Percentiles rank a stretch among this genome's conserved stretches.
phyloP scores from a whole-genome alignment of 2,329 filamentous ascomycete species.

The Chalaropsis ovoidea region DNA sequence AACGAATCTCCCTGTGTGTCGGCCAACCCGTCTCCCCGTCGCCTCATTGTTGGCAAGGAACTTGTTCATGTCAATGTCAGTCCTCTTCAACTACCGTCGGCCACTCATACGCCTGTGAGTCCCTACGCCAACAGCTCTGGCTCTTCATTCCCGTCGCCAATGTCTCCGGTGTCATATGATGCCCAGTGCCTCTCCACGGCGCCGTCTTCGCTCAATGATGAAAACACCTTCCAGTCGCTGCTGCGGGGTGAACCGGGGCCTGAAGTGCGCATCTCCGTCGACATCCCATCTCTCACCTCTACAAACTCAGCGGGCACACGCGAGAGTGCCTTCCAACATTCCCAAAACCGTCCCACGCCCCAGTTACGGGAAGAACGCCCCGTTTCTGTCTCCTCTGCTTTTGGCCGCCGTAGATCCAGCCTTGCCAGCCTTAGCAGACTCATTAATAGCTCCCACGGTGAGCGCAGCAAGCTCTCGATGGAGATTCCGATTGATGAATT shows the following conservation, averaged over 20 bases:
- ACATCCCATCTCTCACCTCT: conserved; percentile 63
- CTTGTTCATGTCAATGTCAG: conserved; percentile 43
- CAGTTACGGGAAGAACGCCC: conserved; percentile 49
- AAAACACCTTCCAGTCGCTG: conserved; percentile 59
- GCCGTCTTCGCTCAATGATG: conserved; percentile 62
- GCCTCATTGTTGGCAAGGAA: conserved; percentile 37
- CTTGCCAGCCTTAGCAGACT: conserved; percentile 67
- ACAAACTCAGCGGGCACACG: conserved; percentile 68
- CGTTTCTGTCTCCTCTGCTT: conserved; percentile 52
- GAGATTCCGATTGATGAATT: conserved; percentile 51
- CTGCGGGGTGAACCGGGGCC: conserved; percentile 65
- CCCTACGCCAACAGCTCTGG: conserved; percentile 55
- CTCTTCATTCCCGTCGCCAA: conserved; percentile 60
- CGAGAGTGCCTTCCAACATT: conserved; percentile 46
- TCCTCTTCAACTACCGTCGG: conserved; percentile 38
- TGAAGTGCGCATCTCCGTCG: conserved; percentile 59
- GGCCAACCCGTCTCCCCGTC: conserved; percentile 39
- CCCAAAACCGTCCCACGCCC: conserved; percentile 33
- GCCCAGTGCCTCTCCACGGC: conserved; percentile 64
- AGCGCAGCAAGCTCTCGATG: conserved; percentile 63
- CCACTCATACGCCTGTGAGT: conserved; percentile 45
- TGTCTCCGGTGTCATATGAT: conserved; percentile 59
- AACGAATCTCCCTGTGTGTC: conserved; percentile 34
- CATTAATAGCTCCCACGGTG: conserved; percentile 63
- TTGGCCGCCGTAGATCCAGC: conserved; percentile 62